Conservation (phyloP, 106 monocot species). For the Platanthera guangdongensis region DNA sequence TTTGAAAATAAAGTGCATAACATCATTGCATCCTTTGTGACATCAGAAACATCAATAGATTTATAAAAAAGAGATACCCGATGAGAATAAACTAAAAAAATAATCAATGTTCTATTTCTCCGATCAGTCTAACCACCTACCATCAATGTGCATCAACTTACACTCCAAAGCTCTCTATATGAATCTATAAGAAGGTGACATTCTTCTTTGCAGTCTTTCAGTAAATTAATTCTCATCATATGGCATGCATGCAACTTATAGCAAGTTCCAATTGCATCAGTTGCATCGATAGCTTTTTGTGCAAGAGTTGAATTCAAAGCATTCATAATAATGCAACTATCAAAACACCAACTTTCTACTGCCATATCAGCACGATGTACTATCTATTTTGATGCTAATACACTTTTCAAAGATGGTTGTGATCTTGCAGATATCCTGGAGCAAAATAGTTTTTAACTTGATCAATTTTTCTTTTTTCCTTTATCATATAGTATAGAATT, state of each 20-base stretch:
- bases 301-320: background rate
- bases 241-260: background rate
- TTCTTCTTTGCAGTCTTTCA: no score
- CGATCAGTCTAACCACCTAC: no score
- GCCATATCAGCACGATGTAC: background rate
- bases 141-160: no score
- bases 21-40: background rate
- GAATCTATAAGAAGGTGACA: no score
- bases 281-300: background rate
- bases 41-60: background rate
- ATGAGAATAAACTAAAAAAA: background rate
- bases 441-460: no score
- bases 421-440: no score
- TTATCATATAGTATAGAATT: no score
- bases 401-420: no score
- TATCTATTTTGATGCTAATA: no score
- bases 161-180: no score
- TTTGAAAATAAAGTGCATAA: no score
- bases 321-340: background rate
- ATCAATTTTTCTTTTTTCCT: no score
- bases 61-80: background rate
- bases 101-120: background rate
- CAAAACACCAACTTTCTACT: background rate
- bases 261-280: background rate
- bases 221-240: background rate